These are phyloP conservation scores for Fusarium lyarnte DNA, from an alignment of 2,329 filamentous ascomycete species.

Conservation along the genomic window DNA sequence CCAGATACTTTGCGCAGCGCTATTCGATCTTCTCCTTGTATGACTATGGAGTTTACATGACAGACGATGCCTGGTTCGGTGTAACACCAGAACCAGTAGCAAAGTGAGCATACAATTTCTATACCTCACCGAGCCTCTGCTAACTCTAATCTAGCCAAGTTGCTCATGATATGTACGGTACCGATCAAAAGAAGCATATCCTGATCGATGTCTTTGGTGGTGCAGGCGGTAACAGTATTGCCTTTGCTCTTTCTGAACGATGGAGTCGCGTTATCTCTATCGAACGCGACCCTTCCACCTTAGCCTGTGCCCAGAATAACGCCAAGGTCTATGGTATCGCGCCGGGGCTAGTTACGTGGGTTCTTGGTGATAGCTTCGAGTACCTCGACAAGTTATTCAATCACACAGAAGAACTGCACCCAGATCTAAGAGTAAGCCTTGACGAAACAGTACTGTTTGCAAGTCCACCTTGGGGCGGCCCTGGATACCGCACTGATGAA, in stretches of 20 bases:
- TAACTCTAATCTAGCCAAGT: slow-evolving; percentile 67
- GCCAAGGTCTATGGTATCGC: slow-evolving; percentile 84
- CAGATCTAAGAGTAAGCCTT: slow-evolving; percentile 54
- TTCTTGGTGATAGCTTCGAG: slow-evolving; percentile 87
- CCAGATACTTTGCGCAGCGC: slow-evolving; percentile 89
- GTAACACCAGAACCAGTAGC: slow-evolving; percentile 95
- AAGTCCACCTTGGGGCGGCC: slow-evolving; percentile 69
- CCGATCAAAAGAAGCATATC: slow-evolving; percentile 65
- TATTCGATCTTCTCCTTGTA: slow-evolving; percentile 89
- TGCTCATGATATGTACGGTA: slow-evolving; percentile 73
- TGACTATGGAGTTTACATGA: slow-evolving; percentile 88
- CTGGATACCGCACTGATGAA: slow-evolving; percentile 64
- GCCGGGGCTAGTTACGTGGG: slow-evolving; percentile 79
- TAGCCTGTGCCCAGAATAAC: slow-evolving; percentile 93
- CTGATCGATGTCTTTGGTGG: slow-evolving; percentile 92
- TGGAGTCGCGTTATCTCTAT: slow-evolving; percentile 90
- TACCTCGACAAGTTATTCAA: slow-evolving; percentile 63
- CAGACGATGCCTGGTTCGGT: slow-evolving; percentile 94
- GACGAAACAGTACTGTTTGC: slow-evolving; percentile 61
- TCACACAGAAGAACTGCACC: slow-evolving; percentile 49
- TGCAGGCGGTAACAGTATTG: slow-evolving; percentile 92
- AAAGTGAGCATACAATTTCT: slow-evolving; percentile 61
- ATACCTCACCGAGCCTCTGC: not conserved
- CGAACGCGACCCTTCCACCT: slow-evolving; percentile 81
- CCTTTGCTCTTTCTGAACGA: slow-evolving; percentile 82